A percentile compares a stretch with the other conserved stretches of the same genome.
phyloP scores from a whole-genome alignment of 2,329 filamentous ascomycete genomes.

The Aspergillus puulaauensis region DNA sequence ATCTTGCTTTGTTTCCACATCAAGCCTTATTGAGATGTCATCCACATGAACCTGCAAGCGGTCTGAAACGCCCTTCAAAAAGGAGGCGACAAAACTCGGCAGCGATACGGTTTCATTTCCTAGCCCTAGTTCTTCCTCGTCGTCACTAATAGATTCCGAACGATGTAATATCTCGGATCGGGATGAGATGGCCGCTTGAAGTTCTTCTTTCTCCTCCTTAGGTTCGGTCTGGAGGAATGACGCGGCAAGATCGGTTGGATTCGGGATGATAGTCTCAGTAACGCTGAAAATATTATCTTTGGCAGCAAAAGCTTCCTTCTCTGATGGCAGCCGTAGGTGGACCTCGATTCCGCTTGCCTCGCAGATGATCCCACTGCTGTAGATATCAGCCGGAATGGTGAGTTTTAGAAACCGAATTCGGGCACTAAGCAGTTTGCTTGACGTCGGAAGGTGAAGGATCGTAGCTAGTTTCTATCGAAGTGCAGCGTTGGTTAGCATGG shows the following conservation, averaged over 20 bases:
- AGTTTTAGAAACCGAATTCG: slow-evolving; percentile 74
- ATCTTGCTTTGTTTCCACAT: slow-evolving; percentile 47
- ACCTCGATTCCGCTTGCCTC: slow-evolving; percentile 81
- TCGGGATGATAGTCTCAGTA: slow-evolving; percentile 47
- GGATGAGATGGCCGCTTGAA: slow-evolving; percentile 57
- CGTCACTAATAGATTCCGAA: slow-evolving; percentile 46
- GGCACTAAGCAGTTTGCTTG: slow-evolving; percentile 70
- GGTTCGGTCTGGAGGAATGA: slow-evolving; percentile 62
- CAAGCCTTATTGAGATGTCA: slow-evolving; percentile 54
- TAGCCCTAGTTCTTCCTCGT: slow-evolving; percentile 50
- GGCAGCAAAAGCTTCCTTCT: slow-evolving; percentile 32
- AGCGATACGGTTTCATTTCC: slow-evolving; percentile 57
- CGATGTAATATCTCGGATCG: slow-evolving; percentile 53
- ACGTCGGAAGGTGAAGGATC: slow-evolving; percentile 70
- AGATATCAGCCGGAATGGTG: slow-evolving; percentile 84
- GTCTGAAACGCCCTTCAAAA: slow-evolving; percentile 59
- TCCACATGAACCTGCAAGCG: slow-evolving; percentile 55
- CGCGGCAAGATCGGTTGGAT: slow-evolving; percentile 58
- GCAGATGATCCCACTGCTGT: slow-evolving; percentile 76
- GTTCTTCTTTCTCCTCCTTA: slow-evolving; percentile 55
- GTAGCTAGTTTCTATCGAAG: slow-evolving; percentile 70
- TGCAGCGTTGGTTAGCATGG: slow-evolving; percentile 24
- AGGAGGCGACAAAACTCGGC: slow-evolving; percentile 59
- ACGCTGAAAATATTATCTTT: slow-evolving; percentile 28
- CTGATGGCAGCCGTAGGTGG: slow-evolving; percentile 57